phyloP scores from a whole-genome alignment of 225 moss, liverwort and hornwort genomes.

The Sphagnum contortum region DNA sequence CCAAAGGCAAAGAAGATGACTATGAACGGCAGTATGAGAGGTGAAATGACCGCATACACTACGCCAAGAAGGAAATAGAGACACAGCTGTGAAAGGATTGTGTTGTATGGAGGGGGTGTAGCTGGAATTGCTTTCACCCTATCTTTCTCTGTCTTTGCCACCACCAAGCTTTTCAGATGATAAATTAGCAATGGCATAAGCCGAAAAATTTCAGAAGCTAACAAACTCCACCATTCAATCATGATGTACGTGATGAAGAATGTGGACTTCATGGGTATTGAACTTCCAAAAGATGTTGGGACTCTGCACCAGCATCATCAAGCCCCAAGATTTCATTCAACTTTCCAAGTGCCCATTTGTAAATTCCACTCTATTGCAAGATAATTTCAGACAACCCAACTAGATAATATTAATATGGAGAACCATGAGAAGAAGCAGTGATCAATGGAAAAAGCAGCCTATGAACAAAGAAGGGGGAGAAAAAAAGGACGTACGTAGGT shows the following conservation, averaged over 20 bases:
- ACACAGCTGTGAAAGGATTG: conserved; percentile 58
- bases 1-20: conserved; percentile 61
- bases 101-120: conserved; percentile 42
- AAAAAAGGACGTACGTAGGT: no score
- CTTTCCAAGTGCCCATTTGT: no score
- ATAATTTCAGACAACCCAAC: no score
- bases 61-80: conserved; percentile 83
- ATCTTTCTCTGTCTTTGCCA: conserved; percentile 75
- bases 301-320: conserved; percentile 41
- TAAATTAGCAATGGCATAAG: conserved; percentile 52
- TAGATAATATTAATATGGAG: no score
- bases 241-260: conserved; percentile 93
- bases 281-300: conserved; percentile 60
- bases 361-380: no score
- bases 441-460: no score
- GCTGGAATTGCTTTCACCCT: conserved; percentile 65
- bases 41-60: conserved; percentile 81
- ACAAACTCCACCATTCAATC: conserved; percentile 90
- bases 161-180: conserved; percentile 51
- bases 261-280: conserved; percentile 72
- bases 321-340: not conserved
- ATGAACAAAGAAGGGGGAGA: no score
- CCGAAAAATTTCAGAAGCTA: conserved; percentile 61
- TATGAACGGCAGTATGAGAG: conserved; percentile 81
- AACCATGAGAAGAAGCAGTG: no score